These are phyloP conservation scores for Martiniozyma abietophila DNA, from an alignment of 805 yeast genomes.

Conservation along the genomic window DNA sequence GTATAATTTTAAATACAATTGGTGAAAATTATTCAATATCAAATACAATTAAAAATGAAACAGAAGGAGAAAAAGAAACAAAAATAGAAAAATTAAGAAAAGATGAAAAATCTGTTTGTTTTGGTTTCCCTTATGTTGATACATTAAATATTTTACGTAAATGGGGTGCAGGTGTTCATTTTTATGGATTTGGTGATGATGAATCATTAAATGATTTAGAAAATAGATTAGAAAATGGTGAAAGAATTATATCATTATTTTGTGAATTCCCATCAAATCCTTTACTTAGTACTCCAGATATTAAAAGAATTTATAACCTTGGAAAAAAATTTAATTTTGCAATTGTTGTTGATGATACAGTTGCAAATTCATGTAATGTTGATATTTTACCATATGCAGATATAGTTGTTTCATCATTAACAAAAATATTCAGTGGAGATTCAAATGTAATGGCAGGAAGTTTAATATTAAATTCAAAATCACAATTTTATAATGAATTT, in stretches of 20 bases:
- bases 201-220: constrained; percentile 60
- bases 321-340: constrained; percentile 66
- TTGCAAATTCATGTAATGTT: constrained; percentile 82
- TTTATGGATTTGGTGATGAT: constrained; percentile 78
- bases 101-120: constrained; percentile 66
- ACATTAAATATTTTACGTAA: constrained; percentile 77
- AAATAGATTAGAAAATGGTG: constrained; percentile 48
- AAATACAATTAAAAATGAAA: neutral
- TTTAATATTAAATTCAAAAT: constrained; percentile 62
- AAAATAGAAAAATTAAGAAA: constrained; percentile 14
- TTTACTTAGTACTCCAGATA: constrained; percentile 75
- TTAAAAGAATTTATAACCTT: constrained; percentile 52
- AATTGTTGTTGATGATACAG: constrained; percentile 87
- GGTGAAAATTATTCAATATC: constrained; percentile 17
- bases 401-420: constrained; percentile 74
- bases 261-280: constrained; percentile 97
- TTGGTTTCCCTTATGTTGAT: constrained; percentile 95
- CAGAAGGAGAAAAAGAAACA: no score
- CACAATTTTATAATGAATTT: constrained; percentile 40
- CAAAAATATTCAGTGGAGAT: constrained; percentile 90
- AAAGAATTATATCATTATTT: constrained; percentile 64
- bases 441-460: constrained; percentile 95
- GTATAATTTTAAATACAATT: constrained; percentile 23
- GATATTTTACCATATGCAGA: constrained; percentile 80
- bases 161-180: constrained; percentile 87